Evolutionary conservation across 2,329 filamentous ascomycete species (phyloP).

Genomic region (Cladorrhinum sp.): DNA sequence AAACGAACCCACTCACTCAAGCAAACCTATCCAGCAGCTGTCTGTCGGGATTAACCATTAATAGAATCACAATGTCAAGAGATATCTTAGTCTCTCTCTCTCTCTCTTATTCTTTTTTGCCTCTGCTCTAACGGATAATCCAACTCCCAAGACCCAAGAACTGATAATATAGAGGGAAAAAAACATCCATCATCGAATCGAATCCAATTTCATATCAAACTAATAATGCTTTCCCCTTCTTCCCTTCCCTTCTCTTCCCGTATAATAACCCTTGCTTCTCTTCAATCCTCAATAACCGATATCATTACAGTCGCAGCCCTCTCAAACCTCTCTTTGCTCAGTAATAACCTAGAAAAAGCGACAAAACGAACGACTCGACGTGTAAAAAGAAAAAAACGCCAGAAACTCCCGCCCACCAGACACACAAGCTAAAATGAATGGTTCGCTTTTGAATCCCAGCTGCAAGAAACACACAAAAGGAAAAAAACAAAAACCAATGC

Average conservation of each 20-base stretch:
- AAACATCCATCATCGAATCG: background rate
- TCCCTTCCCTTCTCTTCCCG: background rate
- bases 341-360: background rate
- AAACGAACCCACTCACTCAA: too few relatives aligned
- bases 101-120: background rate
- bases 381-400: slow-evolving; percentile 1
- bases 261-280: too few relatives aligned
- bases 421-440: background rate
- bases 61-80: too few relatives aligned
- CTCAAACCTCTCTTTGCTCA: background rate
- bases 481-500: background rate
- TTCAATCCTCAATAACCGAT: background rate
- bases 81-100: too few relatives aligned
- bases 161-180: background rate
- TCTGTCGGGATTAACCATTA: too few relatives aligned
- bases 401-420: background rate
- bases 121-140: background rate
- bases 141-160: too few relatives aligned
- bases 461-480: background rate
- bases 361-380: background rate
- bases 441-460: background rate
- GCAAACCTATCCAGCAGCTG: too few relatives aligned
- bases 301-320: background rate
- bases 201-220: slow-evolving; percentile 1
- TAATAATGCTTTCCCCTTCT: background rate